These are phyloP conservation scores for Sporothrix schenckii DNA, from an alignment of 2,329 filamentous ascomycete species.

Conservation along the genomic window DNA sequence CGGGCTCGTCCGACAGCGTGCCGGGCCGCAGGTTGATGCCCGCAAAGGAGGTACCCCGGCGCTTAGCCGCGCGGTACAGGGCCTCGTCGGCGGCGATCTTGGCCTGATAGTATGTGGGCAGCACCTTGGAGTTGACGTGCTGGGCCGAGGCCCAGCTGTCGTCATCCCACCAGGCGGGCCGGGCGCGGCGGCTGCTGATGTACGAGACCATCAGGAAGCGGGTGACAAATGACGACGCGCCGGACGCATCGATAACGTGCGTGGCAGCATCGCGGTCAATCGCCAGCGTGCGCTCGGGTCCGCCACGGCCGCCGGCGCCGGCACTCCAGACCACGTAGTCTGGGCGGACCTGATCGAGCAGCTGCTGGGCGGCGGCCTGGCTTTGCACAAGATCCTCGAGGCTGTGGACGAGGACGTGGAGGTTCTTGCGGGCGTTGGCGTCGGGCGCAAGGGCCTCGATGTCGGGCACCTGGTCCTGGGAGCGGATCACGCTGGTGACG, in stretches of 20 bases:
- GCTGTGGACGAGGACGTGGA: conserved; percentile 70
- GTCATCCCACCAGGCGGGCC: conserved; percentile 60
- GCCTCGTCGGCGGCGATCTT: conserved; percentile 64
- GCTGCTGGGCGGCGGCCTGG: conserved; percentile 61
- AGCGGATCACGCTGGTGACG: conserved; percentile 77
- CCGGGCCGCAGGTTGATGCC: conserved; percentile 60
- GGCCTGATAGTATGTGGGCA: conserved; percentile 61
- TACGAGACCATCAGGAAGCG: conserved; percentile 69
- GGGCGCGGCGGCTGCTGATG: conserved; percentile 54
- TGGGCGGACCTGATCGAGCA: conserved; percentile 63
- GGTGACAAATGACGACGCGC: conserved; percentile 49
- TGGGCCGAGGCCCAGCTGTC: conserved; percentile 50
- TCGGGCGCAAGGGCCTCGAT: conserved; percentile 58
- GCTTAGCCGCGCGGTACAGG: conserved; percentile 54
- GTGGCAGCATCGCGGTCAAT: conserved; percentile 67
- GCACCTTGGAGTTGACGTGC: conserved; percentile 47
- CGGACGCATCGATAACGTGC: conserved; percentile 63
- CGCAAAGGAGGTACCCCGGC: conserved; percentile 44
- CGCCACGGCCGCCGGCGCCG: conserved; percentile 64
- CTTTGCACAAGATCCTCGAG: conserved; percentile 68
- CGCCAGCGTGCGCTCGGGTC: conserved; percentile 47
- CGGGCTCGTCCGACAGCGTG: conserved; percentile 52
- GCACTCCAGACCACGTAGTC: conserved; percentile 72
- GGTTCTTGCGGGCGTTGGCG: conserved; percentile 54
- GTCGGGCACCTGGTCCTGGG: conserved; percentile 65